Conservation (phyloP, 2,329 filamentous ascomycete species). For the Beauveria sp. region DNA sequence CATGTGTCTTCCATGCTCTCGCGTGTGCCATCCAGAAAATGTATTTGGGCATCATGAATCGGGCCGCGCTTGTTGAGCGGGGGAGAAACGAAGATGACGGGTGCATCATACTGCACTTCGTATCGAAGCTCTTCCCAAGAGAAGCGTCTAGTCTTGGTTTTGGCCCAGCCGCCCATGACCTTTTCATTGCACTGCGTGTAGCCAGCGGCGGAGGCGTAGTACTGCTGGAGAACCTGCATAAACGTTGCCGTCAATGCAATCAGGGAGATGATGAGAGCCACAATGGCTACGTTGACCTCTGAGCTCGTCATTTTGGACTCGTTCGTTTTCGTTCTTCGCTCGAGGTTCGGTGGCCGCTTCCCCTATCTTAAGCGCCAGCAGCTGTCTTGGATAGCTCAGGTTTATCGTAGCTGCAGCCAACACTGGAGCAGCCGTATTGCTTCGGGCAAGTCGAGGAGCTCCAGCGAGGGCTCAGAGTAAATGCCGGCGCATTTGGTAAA, state of each 20-base stretch:
- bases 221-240: slow-evolving; percentile 43
- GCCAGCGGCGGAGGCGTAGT: slow-evolving; percentile 41
- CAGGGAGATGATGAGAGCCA: slow-evolving; percentile 40
- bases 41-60: slow-evolving; percentile 23
- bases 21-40: slow-evolving; percentile 30
- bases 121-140: slow-evolving; percentile 38
- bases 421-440: background rate
- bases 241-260: slow-evolving; percentile 38
- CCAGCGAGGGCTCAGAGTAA: background rate
- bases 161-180: slow-evolving; percentile 41
- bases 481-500: background rate
- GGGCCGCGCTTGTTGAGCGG: slow-evolving; percentile 33
- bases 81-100: slow-evolving; percentile 42
- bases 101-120: slow-evolving; percentile 41
- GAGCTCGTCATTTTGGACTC: background rate
- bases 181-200: slow-evolving; percentile 40
- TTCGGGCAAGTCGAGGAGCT: background rate
- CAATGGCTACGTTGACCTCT: slow-evolving; percentile 33
- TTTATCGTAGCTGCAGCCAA: background rate
- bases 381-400: background rate
- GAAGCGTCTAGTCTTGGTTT: slow-evolving; percentile 32
- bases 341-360: background rate
- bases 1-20: slow-evolving; percentile 29
- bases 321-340: background rate
- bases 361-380: background rate